Conservation (phyloP, 805 yeast genomes). For the Limtongia smithiae region DNA sequence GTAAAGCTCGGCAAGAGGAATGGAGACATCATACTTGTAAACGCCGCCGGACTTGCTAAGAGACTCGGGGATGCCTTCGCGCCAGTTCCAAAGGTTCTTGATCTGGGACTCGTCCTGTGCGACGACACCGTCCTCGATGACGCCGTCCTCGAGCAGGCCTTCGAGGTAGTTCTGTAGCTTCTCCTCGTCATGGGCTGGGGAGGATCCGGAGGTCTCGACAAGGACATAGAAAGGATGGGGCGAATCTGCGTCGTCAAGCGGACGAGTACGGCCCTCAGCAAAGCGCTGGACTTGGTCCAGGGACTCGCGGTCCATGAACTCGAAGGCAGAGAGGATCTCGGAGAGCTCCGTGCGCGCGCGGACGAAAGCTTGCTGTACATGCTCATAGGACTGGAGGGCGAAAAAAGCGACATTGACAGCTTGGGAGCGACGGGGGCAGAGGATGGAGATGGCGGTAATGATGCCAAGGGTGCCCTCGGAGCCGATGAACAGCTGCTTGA, state of each 20-base stretch:
- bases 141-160: slow-evolving; percentile 73
- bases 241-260: slow-evolving; percentile 57
- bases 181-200: slow-evolving; percentile 86
- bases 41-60: slow-evolving; percentile 85
- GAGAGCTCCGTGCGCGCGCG: slow-evolving; percentile 73
- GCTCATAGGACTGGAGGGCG: slow-evolving; percentile 74
- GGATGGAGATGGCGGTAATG: slow-evolving; percentile 82
- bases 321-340: slow-evolving; percentile 88
- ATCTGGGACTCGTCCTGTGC: slow-evolving; percentile 93
- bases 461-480: slow-evolving; percentile 90
- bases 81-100: slow-evolving; percentile 85
- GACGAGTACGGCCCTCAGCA: slow-evolving; percentile 58
- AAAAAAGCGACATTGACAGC: slow-evolving; percentile 84
- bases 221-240: slow-evolving; percentile 85
- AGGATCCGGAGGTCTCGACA: slow-evolving; percentile 95
- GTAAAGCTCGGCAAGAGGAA: slow-evolving; percentile 79
- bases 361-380: slow-evolving; percentile 77
- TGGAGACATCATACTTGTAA: slow-evolving; percentile 92
- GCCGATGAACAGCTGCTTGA: slow-evolving; percentile 90
- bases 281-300: slow-evolving; percentile 55
- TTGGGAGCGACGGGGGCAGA: slow-evolving; percentile 85
- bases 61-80: slow-evolving; percentile 92
- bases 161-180: slow-evolving; percentile 85
- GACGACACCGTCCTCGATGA: slow-evolving; percentile 88
- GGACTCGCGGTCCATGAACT: slow-evolving; percentile 85